These are phyloP conservation scores for Hypericum androsaemum DNA, from an alignment of 345 rosid species.

Conservation along the genomic window DNA sequence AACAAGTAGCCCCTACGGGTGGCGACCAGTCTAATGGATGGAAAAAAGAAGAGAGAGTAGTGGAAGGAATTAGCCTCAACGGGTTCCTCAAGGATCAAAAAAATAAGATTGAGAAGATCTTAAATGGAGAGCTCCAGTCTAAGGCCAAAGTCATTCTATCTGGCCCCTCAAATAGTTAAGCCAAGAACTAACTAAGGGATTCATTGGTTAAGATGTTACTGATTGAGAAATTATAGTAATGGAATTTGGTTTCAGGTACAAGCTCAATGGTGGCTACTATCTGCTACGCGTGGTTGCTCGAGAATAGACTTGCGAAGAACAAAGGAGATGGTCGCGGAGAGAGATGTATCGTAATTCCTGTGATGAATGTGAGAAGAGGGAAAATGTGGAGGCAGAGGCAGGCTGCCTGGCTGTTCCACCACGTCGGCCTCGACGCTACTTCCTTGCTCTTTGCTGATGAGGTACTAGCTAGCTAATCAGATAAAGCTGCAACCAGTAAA, in stretches of 20 bases:
- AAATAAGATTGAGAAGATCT: slow-evolving; percentile 29
- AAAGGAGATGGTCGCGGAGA: slow-evolving; percentile 19
- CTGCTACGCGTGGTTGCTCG: slow-evolving; percentile 52
- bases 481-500: too few relatives aligned
- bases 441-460: slow-evolving; percentile 58
- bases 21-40: slow-evolving; percentile 6
- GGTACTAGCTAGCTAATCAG: slow-evolving; percentile 36
- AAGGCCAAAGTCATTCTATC: slow-evolving; percentile 52
- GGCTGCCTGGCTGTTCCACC: slow-evolving; percentile 59
- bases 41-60: slow-evolving; percentile 22
- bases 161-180: slow-evolving; percentile 52
- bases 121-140: slow-evolving; percentile 24
- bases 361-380: slow-evolving; percentile 44
- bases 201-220: not conserved
- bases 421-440: slow-evolving; percentile 41
- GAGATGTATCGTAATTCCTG: slow-evolving; percentile 29
- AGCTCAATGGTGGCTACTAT: slow-evolving; percentile 58
- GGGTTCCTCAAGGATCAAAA: slow-evolving; percentile 43
- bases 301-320: slow-evolving; percentile 28
- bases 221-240: not conserved
- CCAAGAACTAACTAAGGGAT: not conserved
- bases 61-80: slow-evolving; percentile 21
- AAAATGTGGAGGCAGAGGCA: slow-evolving; percentile 52
- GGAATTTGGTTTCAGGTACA: slow-evolving; percentile 29
- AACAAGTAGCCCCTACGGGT: slow-evolving; percentile 20